phyloP scores from a whole-genome alignment of 2,329 filamentous ascomycete genomes.

The Claviceps sp. region DNA sequence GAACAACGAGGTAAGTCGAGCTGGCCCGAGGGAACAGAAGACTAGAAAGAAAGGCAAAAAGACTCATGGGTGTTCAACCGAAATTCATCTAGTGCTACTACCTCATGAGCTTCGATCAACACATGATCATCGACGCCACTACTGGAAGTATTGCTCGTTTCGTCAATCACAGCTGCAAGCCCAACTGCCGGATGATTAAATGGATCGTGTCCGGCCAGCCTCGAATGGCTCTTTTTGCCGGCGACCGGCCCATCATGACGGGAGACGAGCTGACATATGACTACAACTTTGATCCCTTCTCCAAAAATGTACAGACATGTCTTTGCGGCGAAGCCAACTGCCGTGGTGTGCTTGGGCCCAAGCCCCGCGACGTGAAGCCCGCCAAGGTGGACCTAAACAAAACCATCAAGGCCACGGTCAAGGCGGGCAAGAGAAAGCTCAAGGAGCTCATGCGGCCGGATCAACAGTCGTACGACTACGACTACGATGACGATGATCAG shows the following conservation, averaged over 20 bases:
- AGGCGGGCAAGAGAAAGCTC: conserved; percentile 42
- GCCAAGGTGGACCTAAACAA: conserved; percentile 30
- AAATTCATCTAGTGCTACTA: conserved; percentile 65
- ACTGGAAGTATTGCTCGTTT: conserved; percentile 93
- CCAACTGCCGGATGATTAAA: conserved; percentile 96
- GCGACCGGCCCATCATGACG: conserved; percentile 77
- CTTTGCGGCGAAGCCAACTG: conserved; percentile 51
- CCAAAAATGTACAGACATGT: conserved; percentile 55
- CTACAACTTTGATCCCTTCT: conserved; percentile 60
- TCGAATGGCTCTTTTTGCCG: conserved; percentile 92
- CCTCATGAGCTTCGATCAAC: conserved; percentile 95
- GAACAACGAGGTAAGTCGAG: conserved; percentile 62
- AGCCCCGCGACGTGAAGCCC: conserved; percentile 41
- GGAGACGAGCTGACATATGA: conserved; percentile 96
- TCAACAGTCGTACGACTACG: conserved; percentile 9
- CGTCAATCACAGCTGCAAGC: conserved; percentile 93
- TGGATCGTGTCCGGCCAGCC: conserved; percentile 91
- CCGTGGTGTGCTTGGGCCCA: conserved; percentile 49
- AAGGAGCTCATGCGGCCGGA: conserved; percentile 36
- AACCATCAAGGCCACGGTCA: conserved; percentile 26
- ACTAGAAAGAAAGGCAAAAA: neutral
- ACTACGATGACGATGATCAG: neutral
- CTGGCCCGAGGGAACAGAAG: neutral
- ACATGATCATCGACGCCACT: conserved; percentile 96
- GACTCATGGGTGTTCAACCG: neutral